Evolutionary conservation across 2,329 filamentous ascomycete genomes (phyloP), one percentile per base, ranked within the genome.

Genomic region (Monilinia laxa): DNA sequence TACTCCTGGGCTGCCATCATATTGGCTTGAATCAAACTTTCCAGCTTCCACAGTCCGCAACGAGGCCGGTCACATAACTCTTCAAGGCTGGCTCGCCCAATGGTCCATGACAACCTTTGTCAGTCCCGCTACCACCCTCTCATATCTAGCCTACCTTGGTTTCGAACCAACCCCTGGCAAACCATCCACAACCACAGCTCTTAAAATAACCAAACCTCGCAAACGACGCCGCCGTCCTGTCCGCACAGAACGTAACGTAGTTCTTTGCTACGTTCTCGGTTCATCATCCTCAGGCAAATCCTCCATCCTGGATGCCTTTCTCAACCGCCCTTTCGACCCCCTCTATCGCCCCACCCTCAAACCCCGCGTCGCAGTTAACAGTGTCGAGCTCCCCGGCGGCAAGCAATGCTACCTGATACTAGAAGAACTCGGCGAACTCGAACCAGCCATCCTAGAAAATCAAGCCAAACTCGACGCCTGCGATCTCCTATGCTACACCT

Each of bases 41-140:
- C 95, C 95, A 1, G 93, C 91, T 0, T 96, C 92, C 31, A 97
- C 95, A 0, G 94, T 98, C 23, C 89, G 92, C 53, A 98, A 97
- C 75, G 95, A 99, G 78, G 92, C 92, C 11, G 95, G 95, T 0
- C 87, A 98, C 76, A 93, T 99, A 69, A 99, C 95, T 1, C 82
- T 99, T 4, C 95, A 99, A 78, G 95, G 95, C 2, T 99, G 95
- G 95, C 85, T 99, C 49, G 95, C 95, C 4, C 95, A 99, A 75
- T 99, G 95, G 95, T 97, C 93, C 77, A 99, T 99, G 95, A 99
- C 95, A 0, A 99, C 95, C 0, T 99, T 98, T 74, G 87, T 96
- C 68, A 93, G 96, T 66, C 94, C 95, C 16, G 96, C 95, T 76
- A 97, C 92, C 0, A 98, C 95, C 0, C 84, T 99, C 4, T 93